phyloP scores from a whole-genome alignment of 305 asterid genomes.

The Fraxinus sp. region DNA sequence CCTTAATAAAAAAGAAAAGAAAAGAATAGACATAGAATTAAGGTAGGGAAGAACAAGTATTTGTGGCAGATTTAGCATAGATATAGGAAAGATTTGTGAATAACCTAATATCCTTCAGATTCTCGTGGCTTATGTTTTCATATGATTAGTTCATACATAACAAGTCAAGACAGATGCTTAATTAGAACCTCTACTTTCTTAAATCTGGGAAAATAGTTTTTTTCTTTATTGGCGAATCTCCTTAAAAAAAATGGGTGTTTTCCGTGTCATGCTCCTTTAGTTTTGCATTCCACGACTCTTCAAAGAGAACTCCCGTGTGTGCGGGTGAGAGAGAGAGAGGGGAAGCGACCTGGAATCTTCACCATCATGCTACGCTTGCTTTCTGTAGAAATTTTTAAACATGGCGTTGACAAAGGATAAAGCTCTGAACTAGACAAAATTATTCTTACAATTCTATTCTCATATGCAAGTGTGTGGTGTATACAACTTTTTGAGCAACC shows the following conservation, averaged over 20 bases:
- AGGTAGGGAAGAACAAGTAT: conserved; percentile 14
- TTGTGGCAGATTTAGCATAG: conserved; percentile 44
- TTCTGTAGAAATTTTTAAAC: conserved; percentile 30
- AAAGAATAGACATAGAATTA: not conserved
- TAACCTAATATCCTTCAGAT: conserved; percentile 43
- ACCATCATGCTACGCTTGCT: conserved; percentile 54
- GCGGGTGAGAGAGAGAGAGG: conserved; percentile 21
- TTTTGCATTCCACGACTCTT: conserved; percentile 24
- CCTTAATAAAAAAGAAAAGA: conserved; percentile 19
- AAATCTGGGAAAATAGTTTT: conserved; percentile 25
- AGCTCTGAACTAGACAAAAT: conserved; percentile 41
- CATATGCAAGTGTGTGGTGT: conserved; percentile 33
- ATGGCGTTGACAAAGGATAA: conserved; percentile 59
- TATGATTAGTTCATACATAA: conserved; percentile 33
- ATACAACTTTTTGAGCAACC: conserved; percentile 60
- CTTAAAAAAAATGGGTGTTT: conserved; percentile 24
- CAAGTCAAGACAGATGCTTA: conserved; percentile 20
- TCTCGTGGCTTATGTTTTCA: conserved; percentile 36
- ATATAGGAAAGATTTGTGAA: conserved; percentile 42
- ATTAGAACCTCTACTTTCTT: conserved; percentile 21
- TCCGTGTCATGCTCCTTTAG: conserved; percentile 29
- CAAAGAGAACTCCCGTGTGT: conserved; percentile 7
- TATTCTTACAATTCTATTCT: conserved; percentile 40
- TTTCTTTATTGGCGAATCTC: not conserved
- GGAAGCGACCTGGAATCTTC: conserved; percentile 59